A percentile compares a stretch with the other conserved stretches of the same genome.
phyloP scores from a whole-genome alignment of 2,329 filamentous ascomycete genomes.

The Emmonsia crescens region DNA sequence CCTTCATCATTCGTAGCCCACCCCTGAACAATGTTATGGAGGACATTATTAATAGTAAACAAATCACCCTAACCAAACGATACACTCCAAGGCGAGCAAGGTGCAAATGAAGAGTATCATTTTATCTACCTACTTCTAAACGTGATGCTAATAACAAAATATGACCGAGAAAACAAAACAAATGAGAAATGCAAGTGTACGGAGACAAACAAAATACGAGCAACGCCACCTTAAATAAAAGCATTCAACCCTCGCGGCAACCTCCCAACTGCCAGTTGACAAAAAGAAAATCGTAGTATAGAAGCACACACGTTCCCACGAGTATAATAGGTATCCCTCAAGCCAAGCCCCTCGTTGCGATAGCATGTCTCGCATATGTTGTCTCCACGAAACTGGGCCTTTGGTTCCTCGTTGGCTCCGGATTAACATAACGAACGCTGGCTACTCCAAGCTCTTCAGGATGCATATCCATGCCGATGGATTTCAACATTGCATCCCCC shows the following conservation, averaged over 20 bases:
- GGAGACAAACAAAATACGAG: background rate
- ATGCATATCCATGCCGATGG: background rate
- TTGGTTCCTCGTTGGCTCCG: background rate
- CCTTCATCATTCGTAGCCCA: background rate
- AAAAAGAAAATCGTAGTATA: background rate
- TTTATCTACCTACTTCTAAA: background rate
- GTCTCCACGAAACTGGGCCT: slow-evolving; percentile 6
- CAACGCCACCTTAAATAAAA: background rate
- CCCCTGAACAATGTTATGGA: background rate
- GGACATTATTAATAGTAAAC: background rate
- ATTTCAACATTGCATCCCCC: background rate
- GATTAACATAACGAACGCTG: background rate
- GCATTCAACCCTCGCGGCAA: background rate
- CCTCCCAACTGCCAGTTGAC: background rate
- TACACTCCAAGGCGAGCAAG: background rate
- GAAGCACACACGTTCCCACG: background rate
- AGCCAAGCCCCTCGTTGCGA: slow-evolving; percentile 9
- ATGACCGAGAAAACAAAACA: background rate
- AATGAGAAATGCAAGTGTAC: background rate
- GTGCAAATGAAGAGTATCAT: background rate
- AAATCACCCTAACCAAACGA: background rate
- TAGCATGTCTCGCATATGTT: slow-evolving; percentile 10
- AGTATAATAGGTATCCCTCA: background rate
- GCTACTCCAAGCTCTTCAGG: background rate
- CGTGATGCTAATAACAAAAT: background rate